A percentile compares a stretch with the other conserved stretches of the same genome.
phyloP scores from a whole-genome alignment of 768 basidiomycete species.

The Brasilioporus rufonigricans region DNA sequence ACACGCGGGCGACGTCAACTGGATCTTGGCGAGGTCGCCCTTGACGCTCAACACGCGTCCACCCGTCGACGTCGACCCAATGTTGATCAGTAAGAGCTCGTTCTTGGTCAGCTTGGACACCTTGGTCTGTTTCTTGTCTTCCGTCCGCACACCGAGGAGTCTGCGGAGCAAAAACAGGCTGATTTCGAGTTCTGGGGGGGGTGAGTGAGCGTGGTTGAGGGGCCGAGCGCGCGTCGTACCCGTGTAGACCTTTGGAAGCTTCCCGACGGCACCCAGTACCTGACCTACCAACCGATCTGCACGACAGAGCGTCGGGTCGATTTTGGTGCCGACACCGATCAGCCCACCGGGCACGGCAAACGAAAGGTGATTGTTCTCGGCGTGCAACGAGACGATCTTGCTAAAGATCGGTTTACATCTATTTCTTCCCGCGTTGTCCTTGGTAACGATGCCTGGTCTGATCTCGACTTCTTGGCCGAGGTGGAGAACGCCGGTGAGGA shows the following conservation, averaged over 20 bases:
- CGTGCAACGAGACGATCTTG: slow-evolving; percentile 85
- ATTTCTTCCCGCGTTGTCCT: slow-evolving; percentile 86
- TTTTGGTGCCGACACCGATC: slow-evolving; percentile 97
- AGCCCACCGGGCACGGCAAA: slow-evolving; percentile 97
- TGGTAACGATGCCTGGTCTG: slow-evolving; percentile 94
- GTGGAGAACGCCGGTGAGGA: slow-evolving; percentile 86
- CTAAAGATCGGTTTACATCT: slow-evolving; percentile 94
- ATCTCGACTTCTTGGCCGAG: slow-evolving; percentile 96
- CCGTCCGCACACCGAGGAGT: slow-evolving; percentile 95
- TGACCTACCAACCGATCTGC: slow-evolving; percentile 97
- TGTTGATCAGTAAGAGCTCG: slow-evolving; percentile 94
- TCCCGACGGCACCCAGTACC: slow-evolving; percentile 92
- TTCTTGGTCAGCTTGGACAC: slow-evolving; percentile 88
- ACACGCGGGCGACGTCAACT: slow-evolving; percentile 91
- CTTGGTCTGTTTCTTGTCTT: slow-evolving; percentile 99
- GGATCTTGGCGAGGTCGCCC: slow-evolving; percentile 92
- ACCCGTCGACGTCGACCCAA: slow-evolving; percentile 95
- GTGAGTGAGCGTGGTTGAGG: no score
- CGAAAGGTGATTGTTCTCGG: slow-evolving; percentile 90
- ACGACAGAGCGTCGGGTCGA: slow-evolving; percentile 95
- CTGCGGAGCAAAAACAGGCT: slow-evolving; percentile 93
- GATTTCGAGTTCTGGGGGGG: slow-evolving; percentile 75
- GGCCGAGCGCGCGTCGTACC: slow-evolving; percentile 39
- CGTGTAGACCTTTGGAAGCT: slow-evolving; percentile 90
- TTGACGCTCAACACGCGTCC: slow-evolving; percentile 93